Conservation (phyloP, 2,329 filamentous ascomycete species). For the Venturia asperata region DNA sequence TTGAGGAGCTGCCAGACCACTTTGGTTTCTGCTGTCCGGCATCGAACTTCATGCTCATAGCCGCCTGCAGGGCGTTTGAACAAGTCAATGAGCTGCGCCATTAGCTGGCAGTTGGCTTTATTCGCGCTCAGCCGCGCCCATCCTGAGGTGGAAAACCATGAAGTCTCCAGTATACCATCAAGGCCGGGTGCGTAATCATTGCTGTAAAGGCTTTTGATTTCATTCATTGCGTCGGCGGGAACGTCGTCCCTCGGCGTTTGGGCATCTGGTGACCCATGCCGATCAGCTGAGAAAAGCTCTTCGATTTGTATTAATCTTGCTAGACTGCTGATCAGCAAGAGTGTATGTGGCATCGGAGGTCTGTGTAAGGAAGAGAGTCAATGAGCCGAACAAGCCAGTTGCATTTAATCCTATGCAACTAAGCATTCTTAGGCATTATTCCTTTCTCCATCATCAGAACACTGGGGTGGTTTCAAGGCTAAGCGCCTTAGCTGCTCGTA, state of each 20-base stretch:
- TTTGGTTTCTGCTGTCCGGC: conserved; percentile 38
- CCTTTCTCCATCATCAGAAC: not conserved
- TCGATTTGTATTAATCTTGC: conserved; percentile 51
- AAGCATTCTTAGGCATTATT: not conserved
- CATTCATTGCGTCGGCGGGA: conserved; percentile 35
- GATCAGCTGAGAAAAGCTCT: conserved; percentile 53
- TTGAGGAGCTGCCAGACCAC: conserved; percentile 54
- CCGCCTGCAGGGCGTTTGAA: conserved; percentile 24
- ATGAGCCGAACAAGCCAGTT: not conserved
- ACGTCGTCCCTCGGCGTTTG: not conserved
- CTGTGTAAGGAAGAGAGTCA: conserved; percentile 11
- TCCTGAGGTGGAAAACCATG: conserved; percentile 64
- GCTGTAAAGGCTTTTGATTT: conserved; percentile 65
- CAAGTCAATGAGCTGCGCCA: conserved; percentile 55
- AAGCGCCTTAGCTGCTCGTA: not conserved
- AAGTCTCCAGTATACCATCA: conserved; percentile 70
- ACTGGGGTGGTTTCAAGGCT: not conserved
- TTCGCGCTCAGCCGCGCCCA: conserved; percentile 49
- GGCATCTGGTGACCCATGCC: conserved; percentile 22
- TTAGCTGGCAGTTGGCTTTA: conserved; percentile 55
- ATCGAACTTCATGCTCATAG: conserved; percentile 23
- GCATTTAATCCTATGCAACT: not conserved
- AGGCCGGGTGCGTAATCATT: conserved; percentile 70
- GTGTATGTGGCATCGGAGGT: not conserved
- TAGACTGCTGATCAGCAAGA: conserved; percentile 4